Evolutionary conservation across 2,329 filamentous ascomycete genomes (phyloP).

Genomic region (Neopestalotiopsis clavispora): DNA sequence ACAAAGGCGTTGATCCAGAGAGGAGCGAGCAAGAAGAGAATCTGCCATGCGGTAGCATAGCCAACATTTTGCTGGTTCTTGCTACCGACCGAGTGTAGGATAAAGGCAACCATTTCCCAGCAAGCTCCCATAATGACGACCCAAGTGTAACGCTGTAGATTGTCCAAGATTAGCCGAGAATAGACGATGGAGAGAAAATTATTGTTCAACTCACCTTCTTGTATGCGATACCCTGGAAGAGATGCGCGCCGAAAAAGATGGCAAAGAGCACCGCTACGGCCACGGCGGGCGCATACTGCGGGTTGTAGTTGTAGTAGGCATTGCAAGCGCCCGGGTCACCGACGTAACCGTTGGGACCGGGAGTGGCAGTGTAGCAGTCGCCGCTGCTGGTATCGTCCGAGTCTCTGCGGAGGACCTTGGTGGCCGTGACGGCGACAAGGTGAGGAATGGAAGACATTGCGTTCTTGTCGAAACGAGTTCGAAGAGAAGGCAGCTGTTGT

Average conservation of each 20-base stretch:
- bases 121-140: constrained; percentile 43
- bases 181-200: background rate
- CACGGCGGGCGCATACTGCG: constrained; percentile 30
- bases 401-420: constrained; percentile 23
- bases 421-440: constrained; percentile 18
- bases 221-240: constrained; percentile 27
- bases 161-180: background rate
- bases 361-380: constrained; percentile 20
- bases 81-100: constrained; percentile 40
- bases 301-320: constrained; percentile 34
- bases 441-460: constrained; percentile 12
- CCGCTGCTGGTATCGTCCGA: constrained; percentile 17
- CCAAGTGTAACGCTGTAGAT: constrained; percentile 31
- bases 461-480: background rate
- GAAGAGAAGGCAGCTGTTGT: background rate
- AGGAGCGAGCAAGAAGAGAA: constrained; percentile 47
- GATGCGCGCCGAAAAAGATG: constrained; percentile 27
- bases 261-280: constrained; percentile 31
- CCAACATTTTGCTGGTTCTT: constrained; percentile 42
- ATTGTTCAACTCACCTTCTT: constrained; percentile 24
- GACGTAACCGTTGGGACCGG: constrained; percentile 29
- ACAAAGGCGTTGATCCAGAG: constrained; percentile 50
- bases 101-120: constrained; percentile 46
- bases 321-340: constrained; percentile 31
- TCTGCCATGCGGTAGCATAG: constrained; percentile 35